These are phyloP conservation scores for Solanum hybrid DNA, from an alignment of 305 asterid genomes.

Conservation along the genomic window DNA sequence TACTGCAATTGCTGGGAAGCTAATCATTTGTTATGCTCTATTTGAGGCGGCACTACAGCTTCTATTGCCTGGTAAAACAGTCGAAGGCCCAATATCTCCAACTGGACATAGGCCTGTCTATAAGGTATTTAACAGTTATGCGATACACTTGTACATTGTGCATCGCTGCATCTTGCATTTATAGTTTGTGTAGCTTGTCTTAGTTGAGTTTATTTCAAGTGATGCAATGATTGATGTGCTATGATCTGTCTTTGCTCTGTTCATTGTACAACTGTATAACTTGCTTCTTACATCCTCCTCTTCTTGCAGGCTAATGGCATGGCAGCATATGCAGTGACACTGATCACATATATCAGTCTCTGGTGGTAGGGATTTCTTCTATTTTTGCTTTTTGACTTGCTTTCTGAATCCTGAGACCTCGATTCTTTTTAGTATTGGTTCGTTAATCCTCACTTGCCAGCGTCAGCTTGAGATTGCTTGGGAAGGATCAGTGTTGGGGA, in stretches of 20 bases:
- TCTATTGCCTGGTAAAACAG: slow-evolving; percentile 74
- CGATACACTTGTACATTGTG: neutral
- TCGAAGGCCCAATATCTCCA: slow-evolving; percentile 87
- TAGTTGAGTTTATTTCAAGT: neutral
- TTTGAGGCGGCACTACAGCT: slow-evolving; percentile 94
- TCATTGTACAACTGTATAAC: neutral
- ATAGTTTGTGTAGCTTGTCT: neutral
- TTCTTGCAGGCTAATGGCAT: slow-evolving; percentile 74
- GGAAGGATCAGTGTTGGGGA: neutral
- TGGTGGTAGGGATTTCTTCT: slow-evolving; percentile 63
- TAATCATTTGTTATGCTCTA: slow-evolving; percentile 62
- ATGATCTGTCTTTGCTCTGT: neutral
- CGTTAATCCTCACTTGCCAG: neutral
- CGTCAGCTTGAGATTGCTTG: neutral
- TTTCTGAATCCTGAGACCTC: neutral
- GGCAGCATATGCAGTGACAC: slow-evolving; percentile 71
- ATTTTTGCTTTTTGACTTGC: neutral
- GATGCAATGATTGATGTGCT: neutral
- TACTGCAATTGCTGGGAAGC: slow-evolving; percentile 60
- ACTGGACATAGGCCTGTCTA: slow-evolving; percentile 78
- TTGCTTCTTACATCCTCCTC: neutral
- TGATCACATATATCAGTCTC: slow-evolving; percentile 61
- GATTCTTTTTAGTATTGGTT: neutral
- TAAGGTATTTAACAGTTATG: slow-evolving; percentile 40
- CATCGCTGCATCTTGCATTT: neutral